These are phyloP conservation scores for Margaritispora aquatica DNA, from an alignment of 495 filamentous ascomycete species.

Conservation along the genomic window DNA sequence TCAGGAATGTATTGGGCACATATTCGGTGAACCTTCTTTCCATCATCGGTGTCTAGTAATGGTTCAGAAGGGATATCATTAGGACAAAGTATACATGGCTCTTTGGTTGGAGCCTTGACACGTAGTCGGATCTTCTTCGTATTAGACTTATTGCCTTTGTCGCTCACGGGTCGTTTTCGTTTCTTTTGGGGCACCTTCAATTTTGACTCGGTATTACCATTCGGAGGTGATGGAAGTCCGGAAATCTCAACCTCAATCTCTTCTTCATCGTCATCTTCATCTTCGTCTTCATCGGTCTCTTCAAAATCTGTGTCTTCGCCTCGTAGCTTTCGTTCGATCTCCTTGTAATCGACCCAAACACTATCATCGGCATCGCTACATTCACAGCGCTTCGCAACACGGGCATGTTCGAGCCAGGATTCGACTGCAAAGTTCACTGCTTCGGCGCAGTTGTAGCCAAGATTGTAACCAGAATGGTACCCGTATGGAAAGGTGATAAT, in stretches of 20 bases:
- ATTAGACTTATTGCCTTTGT: conserved; percentile 27
- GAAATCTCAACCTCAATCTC: conserved; percentile 45
- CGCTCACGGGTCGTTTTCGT: conserved; percentile 42
- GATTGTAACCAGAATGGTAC: conserved; percentile 96
- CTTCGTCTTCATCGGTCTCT: conserved; percentile 73
- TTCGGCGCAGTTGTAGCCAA: conserved; percentile 98
- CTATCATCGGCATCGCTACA: conserved; percentile 83
- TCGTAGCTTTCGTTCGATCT: conserved; percentile 88
- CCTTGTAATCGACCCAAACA: conserved; percentile 94
- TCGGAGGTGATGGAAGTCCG: conserved; percentile 74
- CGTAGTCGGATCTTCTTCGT: conserved; percentile 65
- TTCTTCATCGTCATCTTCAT: conserved; percentile 62
- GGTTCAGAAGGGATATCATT: conserved; percentile 84
- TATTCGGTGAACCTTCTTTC: conserved; percentile 77
- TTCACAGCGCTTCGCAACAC: conserved; percentile 94
- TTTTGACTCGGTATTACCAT: conserved; percentile 39
- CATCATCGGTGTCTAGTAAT: conserved; percentile 81
- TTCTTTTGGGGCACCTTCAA: conserved; percentile 30
- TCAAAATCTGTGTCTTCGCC: conserved; percentile 91
- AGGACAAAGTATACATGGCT: conserved; percentile 91
- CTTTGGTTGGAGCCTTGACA: conserved; percentile 61
- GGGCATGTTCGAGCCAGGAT: conserved; percentile 89
- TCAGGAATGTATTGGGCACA: conserved; percentile 90
- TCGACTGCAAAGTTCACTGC: conserved; percentile 98
- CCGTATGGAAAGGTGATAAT: conserved; percentile 98